A percentile compares a stretch with the other conserved stretches of the same genome.
phyloP scores from a whole-genome alignment of 2,329 filamentous ascomycete genomes.

The Fusarium nisikadoi region DNA sequence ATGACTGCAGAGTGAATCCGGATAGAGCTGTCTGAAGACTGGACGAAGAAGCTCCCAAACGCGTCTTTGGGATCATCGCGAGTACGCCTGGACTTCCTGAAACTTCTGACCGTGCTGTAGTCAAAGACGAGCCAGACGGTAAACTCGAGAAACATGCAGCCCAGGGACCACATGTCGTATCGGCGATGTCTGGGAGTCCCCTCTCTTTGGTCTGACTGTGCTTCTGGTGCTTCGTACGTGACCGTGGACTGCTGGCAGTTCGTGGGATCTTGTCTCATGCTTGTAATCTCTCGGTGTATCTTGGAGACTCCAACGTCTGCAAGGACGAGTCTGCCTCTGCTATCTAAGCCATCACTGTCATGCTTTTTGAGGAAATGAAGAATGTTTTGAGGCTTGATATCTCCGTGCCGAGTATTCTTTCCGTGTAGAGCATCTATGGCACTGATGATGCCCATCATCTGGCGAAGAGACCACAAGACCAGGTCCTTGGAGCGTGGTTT shows the following conservation, averaged over 20 bases:
- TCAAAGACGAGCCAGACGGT: conserved; percentile 27
- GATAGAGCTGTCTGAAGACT: background rate
- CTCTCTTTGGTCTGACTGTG: background rate
- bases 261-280: conserved; percentile 13
- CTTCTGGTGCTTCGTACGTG: conserved; percentile 31
- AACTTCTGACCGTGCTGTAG: background rate
- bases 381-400: conserved; percentile 36
- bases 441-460: conserved; percentile 24
- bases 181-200: background rate
- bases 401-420: conserved; percentile 25
- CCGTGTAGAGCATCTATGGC: conserved; percentile 17
- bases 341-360: background rate
- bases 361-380: conserved; percentile 10
- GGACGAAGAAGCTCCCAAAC: conserved; percentile 16
- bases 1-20: conserved; percentile 6
- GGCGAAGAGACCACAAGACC: conserved; percentile 17
- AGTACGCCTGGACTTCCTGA: background rate
- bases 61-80: background rate
- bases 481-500: background rate
- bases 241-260: conserved; percentile 11
- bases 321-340: background rate
- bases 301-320: conserved; percentile 34
- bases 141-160: conserved; percentile 33
- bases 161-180: conserved; percentile 34
- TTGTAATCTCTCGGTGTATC: conserved; percentile 11